phyloP scores from a whole-genome alignment of 1,284 basidiomycete species.

The Ustilago shanxiensis region DNA sequence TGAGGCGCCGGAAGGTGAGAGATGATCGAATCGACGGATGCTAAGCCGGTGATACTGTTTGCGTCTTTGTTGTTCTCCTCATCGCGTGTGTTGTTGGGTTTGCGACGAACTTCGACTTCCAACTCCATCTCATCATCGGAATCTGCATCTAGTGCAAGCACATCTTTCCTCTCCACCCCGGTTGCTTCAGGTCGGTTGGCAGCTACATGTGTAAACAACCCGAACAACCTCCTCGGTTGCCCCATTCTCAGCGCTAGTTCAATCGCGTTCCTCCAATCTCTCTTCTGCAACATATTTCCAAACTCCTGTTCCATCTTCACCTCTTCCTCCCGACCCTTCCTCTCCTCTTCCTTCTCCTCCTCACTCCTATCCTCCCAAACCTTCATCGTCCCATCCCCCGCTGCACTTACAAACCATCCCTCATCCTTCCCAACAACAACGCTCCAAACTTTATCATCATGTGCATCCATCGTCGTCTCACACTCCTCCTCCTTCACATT shows the following conservation, averaged over 20 bases:
- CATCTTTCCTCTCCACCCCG: neutral
- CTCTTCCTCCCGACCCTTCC: conserved; percentile 39
- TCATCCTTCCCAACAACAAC: conserved; percentile 84
- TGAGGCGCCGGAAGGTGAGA: conserved; percentile 79
- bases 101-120: conserved; percentile 22
- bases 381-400: conserved; percentile 91
- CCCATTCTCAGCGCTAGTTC: conserved; percentile 89
- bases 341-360: conserved; percentile 71
- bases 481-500: conserved; percentile 88
- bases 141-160: conserved; percentile 2
- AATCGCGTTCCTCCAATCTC: conserved; percentile 92
- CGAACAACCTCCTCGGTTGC: conserved; percentile 88
- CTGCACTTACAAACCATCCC: conserved; percentile 85
- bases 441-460: conserved; percentile 94
- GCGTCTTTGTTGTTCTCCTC: conserved; percentile 1
- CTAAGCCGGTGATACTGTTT: conserved; percentile 60
- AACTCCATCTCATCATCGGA: conserved; percentile 2
- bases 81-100: neutral
- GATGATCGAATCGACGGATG: conserved; percentile 75
- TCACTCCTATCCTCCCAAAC: conserved; percentile 95
- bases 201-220: conserved; percentile 76
- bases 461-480: conserved; percentile 88
- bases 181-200: conserved; percentile 40
- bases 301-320: conserved; percentile 88
- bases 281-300: conserved; percentile 85